Base-by-base conservation (phyloP, 2,329 filamentous ascomycete genomes). In the Colletotrichum brevisporum region DNA sequence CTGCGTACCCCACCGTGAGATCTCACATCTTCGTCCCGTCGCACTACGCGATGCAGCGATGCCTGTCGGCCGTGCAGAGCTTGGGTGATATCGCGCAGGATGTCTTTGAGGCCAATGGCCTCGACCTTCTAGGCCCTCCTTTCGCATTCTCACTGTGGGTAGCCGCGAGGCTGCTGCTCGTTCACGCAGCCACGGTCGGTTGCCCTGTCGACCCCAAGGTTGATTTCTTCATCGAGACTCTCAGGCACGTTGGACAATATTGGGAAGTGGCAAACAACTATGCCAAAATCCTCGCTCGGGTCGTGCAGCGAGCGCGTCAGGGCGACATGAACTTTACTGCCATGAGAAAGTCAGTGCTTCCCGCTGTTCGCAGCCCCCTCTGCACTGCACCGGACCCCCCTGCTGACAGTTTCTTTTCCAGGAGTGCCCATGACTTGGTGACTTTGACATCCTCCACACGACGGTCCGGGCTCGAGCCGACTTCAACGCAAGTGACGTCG, bases 81-180 rank as follows among this genome's bases (percentile, higher is more conserved):
- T 71, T 84, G 6, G 78, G 80, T 0, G 82, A 83, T 36, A 83
- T 84, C 60, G 80, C 81, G 0, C 78, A 80, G 8, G 82, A 84
- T 64, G 82, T 84, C 0, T 78, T 81, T 18, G 82, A 84, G 61
- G 82, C 81, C 4, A 79, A 82, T 51, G 81, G 81, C 0, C 68
- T 84, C 15, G 81, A 84, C 48, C 77, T 83, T 0, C 76, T 84
- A 0, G 82, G 82, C 0, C 82, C 82, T 0, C 82, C 82, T 0
- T 84, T 84, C 70, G 81, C 82, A 0, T 83, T 84, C n/a, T 79
- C 81, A 0, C 76, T 84, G 0, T 84, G 82, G 82, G 80, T 83
- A 2, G 81, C 81, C 2, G 82, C 80, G 1, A 73, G 82, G 15
- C 54, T 83, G 5, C 71, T 84, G 10, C 65, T 84, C 10, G 81